phyloP scores from a whole-genome alignment of 306 rosid genomes.

The Potentilla sterilis region DNA sequence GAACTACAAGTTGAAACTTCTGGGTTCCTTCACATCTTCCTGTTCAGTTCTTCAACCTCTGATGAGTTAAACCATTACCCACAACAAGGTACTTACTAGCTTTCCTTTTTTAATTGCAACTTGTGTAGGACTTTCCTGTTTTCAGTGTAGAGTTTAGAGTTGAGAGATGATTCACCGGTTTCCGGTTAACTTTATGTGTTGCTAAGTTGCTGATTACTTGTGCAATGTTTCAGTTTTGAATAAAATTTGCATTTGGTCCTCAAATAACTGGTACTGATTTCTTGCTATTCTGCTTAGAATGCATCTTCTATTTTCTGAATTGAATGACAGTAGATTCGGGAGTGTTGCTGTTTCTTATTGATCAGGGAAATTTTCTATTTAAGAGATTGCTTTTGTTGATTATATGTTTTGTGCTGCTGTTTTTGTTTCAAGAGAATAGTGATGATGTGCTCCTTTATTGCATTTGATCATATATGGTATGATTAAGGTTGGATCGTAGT shows the following conservation, averaged over 20 bases:
- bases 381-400: background rate
- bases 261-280: background rate
- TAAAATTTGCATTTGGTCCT: background rate
- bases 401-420: background rate
- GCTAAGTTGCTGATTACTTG: background rate
- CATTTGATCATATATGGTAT: background rate
- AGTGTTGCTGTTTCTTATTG: background rate
- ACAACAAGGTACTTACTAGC: background rate
- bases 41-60: background rate
- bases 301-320: background rate
- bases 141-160: slow-evolving; percentile 1
- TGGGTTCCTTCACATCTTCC: background rate
- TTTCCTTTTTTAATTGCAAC: background rate
- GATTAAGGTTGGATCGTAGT: background rate
- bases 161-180: background rate
- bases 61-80: background rate
- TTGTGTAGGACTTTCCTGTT: background rate
- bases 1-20: background rate
- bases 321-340: background rate
- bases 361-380: background rate
- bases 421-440: background rate
- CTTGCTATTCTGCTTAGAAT: background rate
- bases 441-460: background rate
- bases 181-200: background rate
- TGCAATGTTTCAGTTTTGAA: background rate